Evolutionary conservation across 805 yeast genomes (phyloP).

Genomic region (Yarrowia yakushimensis): DNA sequence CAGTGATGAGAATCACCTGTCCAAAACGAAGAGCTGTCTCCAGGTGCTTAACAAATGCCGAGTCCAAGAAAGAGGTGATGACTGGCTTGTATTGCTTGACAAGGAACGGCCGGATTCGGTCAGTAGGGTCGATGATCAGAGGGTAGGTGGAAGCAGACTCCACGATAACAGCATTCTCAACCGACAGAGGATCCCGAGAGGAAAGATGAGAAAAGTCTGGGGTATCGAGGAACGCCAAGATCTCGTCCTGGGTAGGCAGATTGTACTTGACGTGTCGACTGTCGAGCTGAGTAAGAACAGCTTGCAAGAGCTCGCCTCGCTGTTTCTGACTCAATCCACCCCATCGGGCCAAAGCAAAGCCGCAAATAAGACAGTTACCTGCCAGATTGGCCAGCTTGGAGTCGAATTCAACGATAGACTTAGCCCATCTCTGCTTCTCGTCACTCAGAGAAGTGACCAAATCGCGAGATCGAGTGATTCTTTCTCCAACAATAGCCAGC

Average conservation of each 20-base stretch:
- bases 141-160: conserved; percentile 45
- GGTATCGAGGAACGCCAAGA: conserved; percentile 49
- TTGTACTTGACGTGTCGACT: conserved; percentile 36
- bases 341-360: conserved; percentile 58
- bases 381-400: conserved; percentile 46
- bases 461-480: conserved; percentile 58
- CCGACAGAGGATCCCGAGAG: conserved; percentile 51
- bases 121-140: conserved; percentile 70
- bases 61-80: conserved; percentile 68
- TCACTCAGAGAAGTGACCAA: conserved; percentile 59
- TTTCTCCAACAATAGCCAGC: conserved; percentile 57
- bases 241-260: conserved; percentile 43
- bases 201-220: conserved; percentile 44
- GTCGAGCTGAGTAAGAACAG: conserved; percentile 39
- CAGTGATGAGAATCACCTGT: conserved; percentile 63
- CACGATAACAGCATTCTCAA: conserved; percentile 62
- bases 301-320: conserved; percentile 37
- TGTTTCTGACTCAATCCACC: conserved; percentile 55
- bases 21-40: conserved; percentile 87
- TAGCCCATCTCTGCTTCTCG: conserved; percentile 76
- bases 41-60: conserved; percentile 59
- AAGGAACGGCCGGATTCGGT: conserved; percentile 45
- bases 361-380: conserved; percentile 63
- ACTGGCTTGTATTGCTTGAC: conserved; percentile 37
- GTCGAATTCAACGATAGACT: conserved; percentile 51